These are phyloP conservation scores for Ilex aquifolium DNA, from an alignment of 257 asterid genomes.

Conservation along the genomic window DNA sequence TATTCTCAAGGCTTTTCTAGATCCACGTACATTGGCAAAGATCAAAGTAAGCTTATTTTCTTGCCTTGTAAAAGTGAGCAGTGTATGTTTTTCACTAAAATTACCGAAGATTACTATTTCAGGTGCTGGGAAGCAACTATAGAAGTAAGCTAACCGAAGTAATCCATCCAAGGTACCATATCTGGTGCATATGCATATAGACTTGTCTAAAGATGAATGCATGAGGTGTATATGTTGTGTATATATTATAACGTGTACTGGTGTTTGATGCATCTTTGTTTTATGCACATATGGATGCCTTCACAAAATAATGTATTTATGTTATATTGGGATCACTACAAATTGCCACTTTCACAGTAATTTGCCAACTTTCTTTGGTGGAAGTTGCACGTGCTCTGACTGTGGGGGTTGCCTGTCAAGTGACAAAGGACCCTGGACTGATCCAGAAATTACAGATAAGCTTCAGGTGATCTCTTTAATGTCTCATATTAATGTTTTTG, in stretches of 20 bases:
- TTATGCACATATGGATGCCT: not conserved
- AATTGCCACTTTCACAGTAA: constrained; percentile 28
- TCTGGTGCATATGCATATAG: not conserved
- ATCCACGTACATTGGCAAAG: constrained; percentile 61
- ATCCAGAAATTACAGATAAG: constrained; percentile 39
- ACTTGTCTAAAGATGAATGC: not conserved
- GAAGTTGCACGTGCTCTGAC: constrained; percentile 53
- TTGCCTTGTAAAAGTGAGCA: not conserved
- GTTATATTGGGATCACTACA: not conserved
- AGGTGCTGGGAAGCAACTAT: constrained; percentile 71
- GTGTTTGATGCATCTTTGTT: not conserved
- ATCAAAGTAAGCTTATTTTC: constrained; percentile 37
- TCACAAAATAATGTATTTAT: not conserved
- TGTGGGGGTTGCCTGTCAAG: constrained; percentile 55
- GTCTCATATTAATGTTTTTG: not conserved
- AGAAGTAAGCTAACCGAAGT: constrained; percentile 44
- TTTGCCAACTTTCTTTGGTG: constrained; percentile 70
- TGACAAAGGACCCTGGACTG: constrained; percentile 81
- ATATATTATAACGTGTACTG: not conserved
- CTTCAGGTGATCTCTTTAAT: constrained; percentile 30
- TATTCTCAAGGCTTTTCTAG: constrained; percentile 61
- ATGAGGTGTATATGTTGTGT: not conserved
- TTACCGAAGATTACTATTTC: constrained; percentile 13
- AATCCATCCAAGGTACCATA: constrained; percentile 55
- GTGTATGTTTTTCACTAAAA: not conserved